Evolutionary conservation across 441 rosid genomes (phyloP), one percentile per base, ranked within the genome.

Genomic region (Brassica hybrid): DNA sequence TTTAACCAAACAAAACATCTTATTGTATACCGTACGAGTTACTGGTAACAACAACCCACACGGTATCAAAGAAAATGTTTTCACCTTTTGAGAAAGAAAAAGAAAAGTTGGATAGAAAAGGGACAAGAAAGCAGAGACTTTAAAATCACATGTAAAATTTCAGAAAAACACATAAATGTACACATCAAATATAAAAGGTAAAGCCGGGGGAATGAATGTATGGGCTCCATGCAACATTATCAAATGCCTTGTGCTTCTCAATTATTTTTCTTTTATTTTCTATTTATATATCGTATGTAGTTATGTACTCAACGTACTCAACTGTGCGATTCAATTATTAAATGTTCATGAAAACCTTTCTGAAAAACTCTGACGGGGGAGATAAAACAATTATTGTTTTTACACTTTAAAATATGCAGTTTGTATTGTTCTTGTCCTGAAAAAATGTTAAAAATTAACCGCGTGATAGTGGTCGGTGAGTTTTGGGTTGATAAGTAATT

Each of bases 161-260:
- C 76, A 77, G 72, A 65, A 77, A 60, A 76, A 36, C 63, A 76
- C 79, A 76, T 41, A 66, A 60, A 78, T 65, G 77, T 66, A 72
- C 1, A 72, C 50, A 27, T 50, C 72, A 16, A 5, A 27, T 4
- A 41, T 32, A 25, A 67, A 68, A 68, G 43, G 72, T 52, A 5
- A 66, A 77, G 71, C 14, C 64, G 76, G 71, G 81, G 76, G 69
- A 77, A 77, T 77, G 76, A 72, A 77, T 72, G 81, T 72, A 72
- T 72, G 72, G 72, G 80, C 80, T 71, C 80, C 80, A 71, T 76
- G 66, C 75, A 4, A 76, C 66, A 63, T 64, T 64, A 65, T 71
- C 71, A 76, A 64, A 38, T 66, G 63, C 59, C 10, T 65, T 56
- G 38, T 27, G 32, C 52, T 34, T 27, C 34, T 69, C 63, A 25